Conservation (phyloP, 176 grass and related monocot species). For the Sorghum bicolor region DNA sequence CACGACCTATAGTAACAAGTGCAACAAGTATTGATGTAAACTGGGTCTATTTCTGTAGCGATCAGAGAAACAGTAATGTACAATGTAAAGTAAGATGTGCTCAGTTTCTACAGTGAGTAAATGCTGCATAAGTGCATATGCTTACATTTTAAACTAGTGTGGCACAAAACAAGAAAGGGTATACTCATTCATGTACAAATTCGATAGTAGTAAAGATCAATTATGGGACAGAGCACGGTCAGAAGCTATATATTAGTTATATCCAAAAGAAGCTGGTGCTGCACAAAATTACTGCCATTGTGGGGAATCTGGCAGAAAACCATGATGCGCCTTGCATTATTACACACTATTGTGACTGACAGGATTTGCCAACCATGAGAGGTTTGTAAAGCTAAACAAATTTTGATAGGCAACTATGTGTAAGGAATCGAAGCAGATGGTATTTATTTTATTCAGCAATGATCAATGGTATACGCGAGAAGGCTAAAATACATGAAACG, state of each 20-base stretch:
- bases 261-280: neutral
- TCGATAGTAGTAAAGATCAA: neutral
- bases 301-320: neutral
- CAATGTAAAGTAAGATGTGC: neutral
- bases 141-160: neutral
- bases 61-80: neutral
- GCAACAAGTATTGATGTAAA: neutral
- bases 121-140: neutral
- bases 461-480: slow-evolving; percentile 28
- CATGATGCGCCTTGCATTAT: neutral
- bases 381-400: neutral
- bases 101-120: neutral
- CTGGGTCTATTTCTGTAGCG: neutral
- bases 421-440: slow-evolving; percentile 14
- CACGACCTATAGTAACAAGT: slow-evolving; percentile 27
- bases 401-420: slow-evolving; percentile 6
- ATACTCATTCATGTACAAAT: neutral
- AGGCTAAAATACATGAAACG: neutral
- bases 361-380: slow-evolving; percentile 12
- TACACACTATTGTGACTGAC: slow-evolving; percentile 15
- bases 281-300: neutral
- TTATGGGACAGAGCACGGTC: neutral
- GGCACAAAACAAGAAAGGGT: neutral
- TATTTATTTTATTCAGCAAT: slow-evolving; percentile 35
- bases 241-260: neutral